Percentiles rank a stretch among this genome's conserved stretches.
Evolutionary conservation across 768 basidiomycete species (phyloP).

Genomic region (Agrocybe pediades): DNA sequence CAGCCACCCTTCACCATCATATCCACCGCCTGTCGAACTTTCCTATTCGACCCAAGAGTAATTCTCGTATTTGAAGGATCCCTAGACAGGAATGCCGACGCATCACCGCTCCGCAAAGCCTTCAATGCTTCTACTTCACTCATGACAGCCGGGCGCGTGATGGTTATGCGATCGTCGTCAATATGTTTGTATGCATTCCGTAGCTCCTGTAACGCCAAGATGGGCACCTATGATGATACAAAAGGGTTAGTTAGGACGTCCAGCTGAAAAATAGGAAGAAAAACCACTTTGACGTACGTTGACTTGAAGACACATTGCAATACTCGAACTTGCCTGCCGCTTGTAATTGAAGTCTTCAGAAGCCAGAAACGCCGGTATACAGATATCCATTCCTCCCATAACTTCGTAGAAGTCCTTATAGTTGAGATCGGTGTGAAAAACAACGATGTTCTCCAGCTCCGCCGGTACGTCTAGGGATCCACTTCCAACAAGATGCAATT

Average conservation of each 20-base stretch:
- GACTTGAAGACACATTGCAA: conserved; percentile 13
- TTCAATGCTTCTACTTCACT: conserved; percentile 12
- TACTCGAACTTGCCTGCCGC: conserved; percentile 13
- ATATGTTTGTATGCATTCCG: conserved; percentile 3
- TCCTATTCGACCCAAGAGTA: neutral
- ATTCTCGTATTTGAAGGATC: neutral
- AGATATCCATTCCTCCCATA: conserved; percentile 12
- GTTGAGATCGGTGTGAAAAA: conserved; percentile 8
- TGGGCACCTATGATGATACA: neutral
- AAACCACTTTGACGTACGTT: conserved; percentile 4
- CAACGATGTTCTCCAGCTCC: conserved; percentile 10
- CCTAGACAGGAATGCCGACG: conserved; percentile 1
- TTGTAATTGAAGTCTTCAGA: conserved; percentile 4
- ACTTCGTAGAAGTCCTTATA: conserved; percentile 10
- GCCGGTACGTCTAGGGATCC: conserved; percentile 7
- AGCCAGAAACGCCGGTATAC: conserved; percentile 10
- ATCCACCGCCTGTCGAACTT: conserved; percentile 5
- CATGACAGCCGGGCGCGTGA: conserved; percentile 13
- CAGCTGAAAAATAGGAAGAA: neutral
- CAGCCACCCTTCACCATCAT: conserved; percentile 10
- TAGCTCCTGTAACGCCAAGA: neutral
- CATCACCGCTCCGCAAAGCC: conserved; percentile 7
- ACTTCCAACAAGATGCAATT: conserved; percentile 12
- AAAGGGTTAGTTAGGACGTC: neutral
- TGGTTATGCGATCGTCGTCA: conserved; percentile 11